Percentiles rank a stretch among this genome's conserved stretches.
These are phyloP conservation scores for Glycine soja DNA, from an alignment of 306 rosid species.

Conservation along the genomic window DNA sequence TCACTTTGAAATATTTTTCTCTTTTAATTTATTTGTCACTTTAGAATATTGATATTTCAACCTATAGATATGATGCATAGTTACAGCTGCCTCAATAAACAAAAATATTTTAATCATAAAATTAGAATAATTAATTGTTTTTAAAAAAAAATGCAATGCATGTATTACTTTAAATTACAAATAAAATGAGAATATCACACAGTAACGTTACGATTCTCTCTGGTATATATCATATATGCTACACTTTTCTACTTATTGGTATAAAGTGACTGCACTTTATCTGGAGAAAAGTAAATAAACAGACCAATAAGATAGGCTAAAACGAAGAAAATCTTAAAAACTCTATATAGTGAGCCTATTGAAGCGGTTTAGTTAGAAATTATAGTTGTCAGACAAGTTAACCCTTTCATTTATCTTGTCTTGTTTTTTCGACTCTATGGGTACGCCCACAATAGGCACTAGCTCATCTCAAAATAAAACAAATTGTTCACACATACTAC, in stretches of 20 bases:
- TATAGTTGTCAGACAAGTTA: slow-evolving; percentile 42
- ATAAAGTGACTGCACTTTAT: slow-evolving; percentile 51
- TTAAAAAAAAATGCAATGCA: no score
- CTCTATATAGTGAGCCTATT: slow-evolving; percentile 19
- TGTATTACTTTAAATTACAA: no score
- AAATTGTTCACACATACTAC: background rate
- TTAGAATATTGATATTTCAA: background rate
- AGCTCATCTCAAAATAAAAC: slow-evolving; percentile 22
- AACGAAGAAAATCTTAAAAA: slow-evolving; percentile 29
- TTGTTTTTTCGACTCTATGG: slow-evolving; percentile 34
- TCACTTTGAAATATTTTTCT: background rate
- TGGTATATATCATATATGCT: slow-evolving; percentile 17
- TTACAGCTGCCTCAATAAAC: background rate
- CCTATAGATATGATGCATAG: background rate
- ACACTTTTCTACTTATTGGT: slow-evolving; percentile 38
- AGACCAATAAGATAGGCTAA: slow-evolving; percentile 11
- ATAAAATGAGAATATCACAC: background rate
- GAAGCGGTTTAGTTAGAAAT: slow-evolving; percentile 42
- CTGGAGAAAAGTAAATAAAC: slow-evolving; percentile 21
- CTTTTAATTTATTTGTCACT: background rate
- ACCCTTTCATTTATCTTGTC: slow-evolving; percentile 30
- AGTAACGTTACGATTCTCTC: slow-evolving; percentile 18
- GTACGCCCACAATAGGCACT: slow-evolving; percentile 1
- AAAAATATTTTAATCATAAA: background rate
- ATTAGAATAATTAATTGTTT: background rate